Base-by-base conservation (phyloP, 208 protist species). In the Kentomonas sorsogonicus region DNA sequence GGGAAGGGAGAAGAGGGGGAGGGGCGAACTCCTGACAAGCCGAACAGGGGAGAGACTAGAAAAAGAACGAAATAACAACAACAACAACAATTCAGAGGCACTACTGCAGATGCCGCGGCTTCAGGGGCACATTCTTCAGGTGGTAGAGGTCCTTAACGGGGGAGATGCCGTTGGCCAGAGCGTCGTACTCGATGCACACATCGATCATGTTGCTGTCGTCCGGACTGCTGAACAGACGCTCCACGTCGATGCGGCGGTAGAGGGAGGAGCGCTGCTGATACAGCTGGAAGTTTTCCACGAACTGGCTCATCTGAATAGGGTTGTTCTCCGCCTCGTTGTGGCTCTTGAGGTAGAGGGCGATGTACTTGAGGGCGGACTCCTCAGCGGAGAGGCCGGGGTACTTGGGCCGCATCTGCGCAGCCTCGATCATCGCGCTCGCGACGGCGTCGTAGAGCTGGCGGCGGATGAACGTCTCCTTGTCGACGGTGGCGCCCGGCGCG, bases 281-380 rank as follows among this genome's bases (percentile, higher is more conserved):
- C 20, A 70, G 16, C 45, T 85, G 62, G 41, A 83, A 83, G 45
- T 84, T 87, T 0, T 58, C 45, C 29, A 57, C 65, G 76, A 92
- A 93, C 57, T 90, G 77, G 34, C 70, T 64, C 10, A 61, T 60
- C 53, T 91, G 79, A 46, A 93, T 79, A 29, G 34, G 29, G 33
- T 61, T 88, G 68, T 93, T 77, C 18, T 72, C 77, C 5, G 44
- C 61, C 27, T 52, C 65, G 43, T 72, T 83, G 64, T 90, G 77
- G 5, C 79, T 86, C 62, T 95, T 94, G 53, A 96, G 69, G 67
- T 93, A 81, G n/a, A 94, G 67, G 10, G 88, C 87, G 0, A 96
- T 74, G 63, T 76, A 95, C 67, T 93, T 91, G 18, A 94, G 67
- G 15, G 86, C 91, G 13, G 88, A 95, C 65, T 94, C 81, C 68